Base-by-base conservation (phyloP, 202 grass and related monocot species). In the Brachypodium distachyon region DNA sequence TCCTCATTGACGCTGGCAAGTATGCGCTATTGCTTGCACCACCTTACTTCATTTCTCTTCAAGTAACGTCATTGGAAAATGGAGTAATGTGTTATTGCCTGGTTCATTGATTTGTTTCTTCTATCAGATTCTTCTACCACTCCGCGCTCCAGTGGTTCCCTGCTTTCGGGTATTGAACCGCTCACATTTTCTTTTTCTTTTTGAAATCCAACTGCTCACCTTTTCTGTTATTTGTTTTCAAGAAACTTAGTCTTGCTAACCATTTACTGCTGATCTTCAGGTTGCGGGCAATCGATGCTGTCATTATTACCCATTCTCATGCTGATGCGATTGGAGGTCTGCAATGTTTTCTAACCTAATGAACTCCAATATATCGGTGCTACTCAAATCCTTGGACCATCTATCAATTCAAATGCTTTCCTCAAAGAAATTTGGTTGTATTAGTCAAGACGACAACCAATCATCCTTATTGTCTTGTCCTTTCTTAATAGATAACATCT, bases 311-410 rank as follows among this genome's bases (percentile, higher is more conserved):
- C 40, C 96, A 99, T 87, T 99, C 89, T 54, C 96, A 99, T 83
- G 92, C 96, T 17, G 92, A 96, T 76, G 96, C 96, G 42, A 99
- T 99, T 83, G 92, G 96, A 90, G 96, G 92, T 98, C 19, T 72
- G 61, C 77, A 76, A 46, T 66, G 41, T 43, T 25, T 87, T 42
- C 39, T 29, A 25, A 74, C 23, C 17, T 64, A 40, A 22, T 53
- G 27, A 12, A 48, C 26, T 64, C 37, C 36, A 28, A 61, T 65
- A 6, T 19, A 27, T 41, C 43, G 27, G 29, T 70, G 33, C 31
- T 29, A 54, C 28, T 70, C 14, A 3, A 50, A 57, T 77, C 9
- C 26, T 33, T 61, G n/a, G 18, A 27, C 54, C 36, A 80, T 59
- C 19, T 23, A 62, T 79, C 17, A 10, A 50, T 46, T 8, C 41